Evolutionary conservation across 179 eudicot genomes (phyloP), one percentile per base, ranked within the genome.

Genomic region (Camellia oleifera): DNA sequence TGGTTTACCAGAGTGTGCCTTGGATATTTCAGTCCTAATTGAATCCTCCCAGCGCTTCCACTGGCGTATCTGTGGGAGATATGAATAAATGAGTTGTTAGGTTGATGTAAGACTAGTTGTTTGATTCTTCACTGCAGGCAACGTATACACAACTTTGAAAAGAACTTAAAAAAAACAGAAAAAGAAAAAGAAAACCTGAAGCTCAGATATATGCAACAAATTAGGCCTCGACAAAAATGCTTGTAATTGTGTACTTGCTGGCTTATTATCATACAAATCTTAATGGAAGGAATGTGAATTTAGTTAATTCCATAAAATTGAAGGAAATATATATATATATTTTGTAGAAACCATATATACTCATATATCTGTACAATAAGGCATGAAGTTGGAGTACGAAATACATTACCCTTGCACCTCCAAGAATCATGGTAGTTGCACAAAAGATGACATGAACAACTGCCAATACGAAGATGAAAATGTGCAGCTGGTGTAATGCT

Each of bases 21-120:
- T 15, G 26, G 79, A 5, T 62, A 14, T 83, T 44, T 89, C 88
- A 81, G 88, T 85, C n/a, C 84, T 85, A 76, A 92, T 58, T 56
- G 85, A 72, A 69, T 83, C 90, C 86, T 94, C 98, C 98, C 98
- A 94, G 11, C 52, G 78, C 88, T 87, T 92, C 98, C 98, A 94
- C 81, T 87, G 95, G 5, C 85, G 90, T 72, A 94, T 94, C 98
- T 94, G 80, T 64, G 53, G 17, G 8, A 67, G 45, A 56, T 17
- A 10, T 11, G 12, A 53, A 70, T 53, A 1, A 17, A 7, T 20
- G 23, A 58, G 23, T 65, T 40, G 10, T 71, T 14, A 65, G 74
- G 45, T 57, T 71, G 17, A 44, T 42, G 63, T 14, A 70, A 77
- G 73, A 76, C 69, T 26, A 75, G 8, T 46, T 44, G 10, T 53